These are phyloP conservation scores for Kazachstania sp. DNA, from an alignment of 1,139 yeast species.

Conservation along the genomic window DNA sequence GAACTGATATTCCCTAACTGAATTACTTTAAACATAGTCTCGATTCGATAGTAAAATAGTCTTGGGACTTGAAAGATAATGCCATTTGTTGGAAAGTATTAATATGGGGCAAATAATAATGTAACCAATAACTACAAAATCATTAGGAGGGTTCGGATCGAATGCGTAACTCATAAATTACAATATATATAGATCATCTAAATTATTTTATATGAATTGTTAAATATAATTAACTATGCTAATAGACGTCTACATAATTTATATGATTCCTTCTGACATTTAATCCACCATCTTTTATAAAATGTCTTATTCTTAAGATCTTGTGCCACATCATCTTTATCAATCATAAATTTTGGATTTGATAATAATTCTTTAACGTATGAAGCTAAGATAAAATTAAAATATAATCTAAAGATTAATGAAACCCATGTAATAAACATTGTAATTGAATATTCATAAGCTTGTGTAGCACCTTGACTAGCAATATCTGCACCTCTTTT, in stretches of 20 bases:
- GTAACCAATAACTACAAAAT: no score
- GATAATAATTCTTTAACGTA: conserved; percentile 42
- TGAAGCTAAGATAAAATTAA: conserved; percentile 50
- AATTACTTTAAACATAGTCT: no score
- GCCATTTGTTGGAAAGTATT: no score
- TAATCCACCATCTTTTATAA: conserved; percentile 28
- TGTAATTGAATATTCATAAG: conserved; percentile 65
- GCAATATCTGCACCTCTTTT: conserved; percentile 13
- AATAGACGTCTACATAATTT: conserved; percentile 19
- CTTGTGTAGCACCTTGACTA: conserved; percentile 57
- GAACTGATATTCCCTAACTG: no score
- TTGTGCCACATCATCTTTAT: conserved; percentile 30
- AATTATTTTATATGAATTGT: background rate
- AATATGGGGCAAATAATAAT: no score
- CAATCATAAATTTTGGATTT: conserved; percentile 31
- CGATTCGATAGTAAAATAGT: no score
- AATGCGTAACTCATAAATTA: background rate
- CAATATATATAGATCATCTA: background rate
- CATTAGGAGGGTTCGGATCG: no score
- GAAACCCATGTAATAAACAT: conserved; percentile 47
- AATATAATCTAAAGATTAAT: conserved; percentile 52
- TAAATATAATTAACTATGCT: background rate
- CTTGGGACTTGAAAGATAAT: no score
- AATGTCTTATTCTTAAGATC: conserved; percentile 30
- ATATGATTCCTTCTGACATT: conserved; percentile 27